Percentiles rank a stretch among this genome's conserved stretches.
These are phyloP conservation scores for Trichoderma citrinoviride DNA, from an alignment of 2,329 filamentous ascomycete genomes.

Conservation along the genomic window DNA sequence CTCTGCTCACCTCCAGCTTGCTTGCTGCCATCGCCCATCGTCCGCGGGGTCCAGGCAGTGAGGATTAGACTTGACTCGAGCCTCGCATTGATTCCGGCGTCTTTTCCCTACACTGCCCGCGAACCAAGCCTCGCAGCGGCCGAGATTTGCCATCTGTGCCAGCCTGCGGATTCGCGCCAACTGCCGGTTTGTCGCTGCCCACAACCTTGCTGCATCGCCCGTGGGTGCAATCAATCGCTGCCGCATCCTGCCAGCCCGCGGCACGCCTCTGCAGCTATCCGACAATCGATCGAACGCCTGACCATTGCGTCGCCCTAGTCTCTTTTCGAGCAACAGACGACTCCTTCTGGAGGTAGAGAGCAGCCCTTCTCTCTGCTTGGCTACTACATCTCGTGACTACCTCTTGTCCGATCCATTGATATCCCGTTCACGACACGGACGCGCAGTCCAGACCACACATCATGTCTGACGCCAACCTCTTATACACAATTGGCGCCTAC, in stretches of 20 bases:
- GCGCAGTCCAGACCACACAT: conserved; percentile 20
- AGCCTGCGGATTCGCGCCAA: conserved; percentile 7
- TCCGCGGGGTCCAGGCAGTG: neutral
- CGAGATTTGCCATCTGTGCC: conserved; percentile 22
- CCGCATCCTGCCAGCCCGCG: conserved; percentile 12
- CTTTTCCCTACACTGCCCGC: neutral
- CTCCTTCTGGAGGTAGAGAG: neutral
- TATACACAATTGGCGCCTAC: conserved; percentile 41
- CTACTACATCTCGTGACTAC: neutral
- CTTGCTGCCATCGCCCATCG: conserved; percentile 13
- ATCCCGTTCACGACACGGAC: neutral
- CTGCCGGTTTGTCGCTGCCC: conserved; percentile 14
- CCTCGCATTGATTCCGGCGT: neutral
- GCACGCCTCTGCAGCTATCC: conserved; percentile 8
- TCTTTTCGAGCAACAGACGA: neutral
- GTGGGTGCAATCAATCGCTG: conserved; percentile 10
- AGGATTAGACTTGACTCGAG: neutral
- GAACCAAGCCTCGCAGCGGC: neutral
- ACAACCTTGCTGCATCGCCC: conserved; percentile 17
- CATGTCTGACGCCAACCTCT: conserved; percentile 36
- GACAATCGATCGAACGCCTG: conserved; percentile 17
- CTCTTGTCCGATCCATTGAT: neutral
- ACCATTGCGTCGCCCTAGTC: neutral
- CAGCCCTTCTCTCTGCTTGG: neutral
- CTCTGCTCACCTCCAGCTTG: conserved; percentile 18